phyloP scores from a whole-genome alignment of 2,329 filamentous ascomycete genomes.

The Eutypa lata region DNA sequence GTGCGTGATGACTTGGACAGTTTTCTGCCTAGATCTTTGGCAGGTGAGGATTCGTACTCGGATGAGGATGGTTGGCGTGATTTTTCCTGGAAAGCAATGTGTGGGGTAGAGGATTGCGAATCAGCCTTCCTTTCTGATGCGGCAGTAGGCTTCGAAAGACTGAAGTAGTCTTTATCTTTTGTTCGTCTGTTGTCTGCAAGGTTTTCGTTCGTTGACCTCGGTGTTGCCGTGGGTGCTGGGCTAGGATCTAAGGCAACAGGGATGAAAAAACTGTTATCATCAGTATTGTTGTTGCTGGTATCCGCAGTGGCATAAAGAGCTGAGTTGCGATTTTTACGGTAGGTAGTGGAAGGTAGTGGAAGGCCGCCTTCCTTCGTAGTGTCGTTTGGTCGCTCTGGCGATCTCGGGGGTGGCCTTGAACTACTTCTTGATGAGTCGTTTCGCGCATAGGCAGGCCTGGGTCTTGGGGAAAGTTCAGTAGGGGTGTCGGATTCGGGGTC shows the following conservation, averaged over 20 bases:
- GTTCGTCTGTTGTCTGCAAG: constrained; percentile 42
- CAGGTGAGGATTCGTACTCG: constrained; percentile 53
- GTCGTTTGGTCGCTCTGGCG: constrained; percentile 50
- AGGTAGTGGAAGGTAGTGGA: constrained; percentile 70
- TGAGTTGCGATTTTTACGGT: constrained; percentile 75
- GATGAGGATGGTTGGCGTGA: constrained; percentile 59
- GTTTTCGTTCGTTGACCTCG: constrained; percentile 50
- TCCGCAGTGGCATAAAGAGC: constrained; percentile 55
- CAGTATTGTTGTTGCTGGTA: constrained; percentile 38
- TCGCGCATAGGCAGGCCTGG: constrained; percentile 47
- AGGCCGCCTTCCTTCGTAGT: constrained; percentile 54
- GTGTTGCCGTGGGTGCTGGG: constrained; percentile 53
- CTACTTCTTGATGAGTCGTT: constrained; percentile 55
- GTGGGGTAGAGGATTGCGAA: constrained; percentile 65
- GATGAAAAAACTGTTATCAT: constrained; percentile 70
- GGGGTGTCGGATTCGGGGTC: constrained; percentile 64
- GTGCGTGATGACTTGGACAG: constrained; percentile 42
- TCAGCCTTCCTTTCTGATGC: constrained; percentile 44
- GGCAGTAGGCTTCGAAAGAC: constrained; percentile 36
- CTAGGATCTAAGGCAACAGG: constrained; percentile 72
- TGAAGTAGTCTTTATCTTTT: constrained; percentile 61
- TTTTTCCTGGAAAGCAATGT: constrained; percentile 90
- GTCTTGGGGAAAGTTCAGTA: constrained; percentile 66
- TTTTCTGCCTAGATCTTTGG: constrained; percentile 47
- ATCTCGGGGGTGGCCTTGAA: constrained; percentile 46